phyloP scores from a whole-genome alignment of 164 flowering plant genomes.

The Hamamelis virginiana region DNA sequence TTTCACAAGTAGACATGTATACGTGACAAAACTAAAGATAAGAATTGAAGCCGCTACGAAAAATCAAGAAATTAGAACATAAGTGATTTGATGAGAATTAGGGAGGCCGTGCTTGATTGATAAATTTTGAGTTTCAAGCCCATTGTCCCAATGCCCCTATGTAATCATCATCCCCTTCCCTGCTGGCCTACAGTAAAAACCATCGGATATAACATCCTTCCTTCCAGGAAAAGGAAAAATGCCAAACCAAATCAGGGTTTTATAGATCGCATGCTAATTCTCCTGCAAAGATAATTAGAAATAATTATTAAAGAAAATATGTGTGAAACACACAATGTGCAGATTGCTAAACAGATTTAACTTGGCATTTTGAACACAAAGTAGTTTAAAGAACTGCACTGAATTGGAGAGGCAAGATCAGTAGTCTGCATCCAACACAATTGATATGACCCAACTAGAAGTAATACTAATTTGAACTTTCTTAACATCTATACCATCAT shows the following conservation, averaged over 20 bases:
- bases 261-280: slow-evolving; percentile 4
- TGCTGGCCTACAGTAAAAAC: background rate
- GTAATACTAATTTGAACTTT: no score
- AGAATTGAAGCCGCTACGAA: no score
- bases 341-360: background rate
- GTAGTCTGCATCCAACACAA: no score
- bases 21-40: no score
- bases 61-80: no score
- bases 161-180: slow-evolving; percentile 1
- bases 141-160: background rate
- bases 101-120: background rate
- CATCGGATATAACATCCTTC: background rate
- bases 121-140: background rate
- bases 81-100: background rate
- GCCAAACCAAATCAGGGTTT: background rate
- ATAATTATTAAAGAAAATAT: background rate
- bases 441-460: no score
- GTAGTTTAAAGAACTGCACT: background rate
- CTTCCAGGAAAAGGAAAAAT: background rate
- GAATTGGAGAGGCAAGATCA: no score
- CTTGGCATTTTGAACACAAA: background rate
- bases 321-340: background rate
- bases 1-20: no score
- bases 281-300: background rate
- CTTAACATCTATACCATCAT: no score